A percentile compares a stretch with the other conserved stretches of the same genome.
These are phyloP conservation scores for Pseudopithomyces maydicus DNA, from an alignment of 2,329 filamentous ascomycete species.

Conservation along the genomic window DNA sequence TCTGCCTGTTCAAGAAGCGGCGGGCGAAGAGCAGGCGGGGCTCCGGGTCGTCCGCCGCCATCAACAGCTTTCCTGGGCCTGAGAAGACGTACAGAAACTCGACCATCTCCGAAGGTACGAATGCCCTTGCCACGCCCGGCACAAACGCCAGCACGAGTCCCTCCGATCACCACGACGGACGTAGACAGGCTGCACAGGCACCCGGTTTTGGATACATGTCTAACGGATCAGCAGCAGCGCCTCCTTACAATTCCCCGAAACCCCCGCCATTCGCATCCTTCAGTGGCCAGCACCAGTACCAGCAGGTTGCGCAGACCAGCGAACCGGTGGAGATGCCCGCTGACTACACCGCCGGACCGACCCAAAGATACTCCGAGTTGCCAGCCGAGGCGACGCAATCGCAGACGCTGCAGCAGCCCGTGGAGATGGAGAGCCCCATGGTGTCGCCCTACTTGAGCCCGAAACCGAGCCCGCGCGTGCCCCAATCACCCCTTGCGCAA, in stretches of 20 bases:
- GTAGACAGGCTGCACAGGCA: neutral
- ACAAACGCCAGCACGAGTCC: neutral
- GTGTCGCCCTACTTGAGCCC: conserved; percentile 16
- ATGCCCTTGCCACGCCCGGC: neutral
- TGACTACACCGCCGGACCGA: conserved; percentile 10
- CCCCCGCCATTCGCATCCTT: conserved; percentile 18
- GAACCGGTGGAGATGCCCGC: conserved; percentile 29
- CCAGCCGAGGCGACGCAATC: conserved; percentile 14
- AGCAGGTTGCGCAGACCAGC: conserved; percentile 14
- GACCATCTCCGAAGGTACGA: conserved; percentile 18
- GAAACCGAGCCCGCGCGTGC: neutral
- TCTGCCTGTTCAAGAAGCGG: conserved; percentile 27
- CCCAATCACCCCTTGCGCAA: neutral
- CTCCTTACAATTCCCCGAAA: conserved; percentile 28
- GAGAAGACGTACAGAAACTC: conserved; percentile 16
- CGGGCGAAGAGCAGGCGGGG: conserved; percentile 19
- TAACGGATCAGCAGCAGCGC: conserved; percentile 24
- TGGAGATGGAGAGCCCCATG: conserved; percentile 27
- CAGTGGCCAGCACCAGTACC: conserved; percentile 18
- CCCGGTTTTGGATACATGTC: neutral
- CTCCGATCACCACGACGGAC: neutral
- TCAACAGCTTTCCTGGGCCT: conserved; percentile 16
- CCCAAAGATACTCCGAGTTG: conserved; percentile 25
- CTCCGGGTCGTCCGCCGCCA: conserved; percentile 5
- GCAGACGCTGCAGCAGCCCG: neutral